A percentile compares a stretch with the other conserved stretches of the same genome.
phyloP scores from a whole-genome alignment of 257 asterid species.

The Nicotiana tabacum region DNA sequence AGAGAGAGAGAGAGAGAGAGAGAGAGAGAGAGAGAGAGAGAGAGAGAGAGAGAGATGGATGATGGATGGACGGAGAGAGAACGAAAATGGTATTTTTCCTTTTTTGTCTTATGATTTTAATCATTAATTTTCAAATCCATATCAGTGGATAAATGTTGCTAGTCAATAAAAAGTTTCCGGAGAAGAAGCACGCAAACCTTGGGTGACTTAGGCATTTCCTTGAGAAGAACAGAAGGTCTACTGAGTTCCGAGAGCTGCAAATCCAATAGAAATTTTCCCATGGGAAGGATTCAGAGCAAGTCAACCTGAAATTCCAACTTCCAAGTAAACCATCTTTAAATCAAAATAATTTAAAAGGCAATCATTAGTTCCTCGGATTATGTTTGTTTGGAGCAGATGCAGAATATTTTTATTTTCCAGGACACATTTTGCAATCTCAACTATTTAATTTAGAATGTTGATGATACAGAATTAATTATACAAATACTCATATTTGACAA shows the following conservation, averaged over 20 bases:
- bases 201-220: neutral
- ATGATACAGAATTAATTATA: neutral
- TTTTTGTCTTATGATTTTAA: neutral
- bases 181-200: neutral
- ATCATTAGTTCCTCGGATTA: neutral
- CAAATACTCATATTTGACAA: neutral
- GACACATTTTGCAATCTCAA: constrained; percentile 1
- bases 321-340: neutral
- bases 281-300: neutral
- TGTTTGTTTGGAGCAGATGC: neutral
- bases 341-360: neutral
- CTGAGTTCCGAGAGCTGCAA: neutral
- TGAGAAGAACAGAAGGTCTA: neutral
- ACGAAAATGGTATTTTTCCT: neutral
- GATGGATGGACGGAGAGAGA: neutral
- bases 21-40: neutral
- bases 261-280: neutral
- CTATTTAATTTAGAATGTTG: neutral
- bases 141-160: neutral
- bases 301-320: neutral
- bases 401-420: neutral
- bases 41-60: neutral
- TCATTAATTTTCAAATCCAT: neutral
- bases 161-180: neutral
- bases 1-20: neutral